Conservation (phyloP, 768 basidiomycete genomes). For the Mycena metata region DNA sequence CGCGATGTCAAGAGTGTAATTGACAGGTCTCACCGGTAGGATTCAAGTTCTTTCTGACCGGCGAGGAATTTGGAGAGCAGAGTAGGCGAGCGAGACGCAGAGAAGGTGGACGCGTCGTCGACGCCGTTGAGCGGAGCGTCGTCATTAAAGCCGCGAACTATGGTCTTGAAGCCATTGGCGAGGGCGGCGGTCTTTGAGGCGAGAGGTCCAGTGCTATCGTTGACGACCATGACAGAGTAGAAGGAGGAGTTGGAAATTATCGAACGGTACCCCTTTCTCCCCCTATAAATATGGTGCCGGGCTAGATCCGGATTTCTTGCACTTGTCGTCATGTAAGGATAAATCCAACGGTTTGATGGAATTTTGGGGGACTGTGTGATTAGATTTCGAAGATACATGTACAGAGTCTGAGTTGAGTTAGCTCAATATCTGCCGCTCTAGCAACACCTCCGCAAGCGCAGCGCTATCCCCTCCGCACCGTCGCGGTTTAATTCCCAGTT, state of each 20-base stretch:
- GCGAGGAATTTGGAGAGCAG: conserved; percentile 58
- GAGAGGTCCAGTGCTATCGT: conserved; percentile 12
- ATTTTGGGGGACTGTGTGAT: neutral
- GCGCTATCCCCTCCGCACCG: too few species aligned
- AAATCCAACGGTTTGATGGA: neutral
- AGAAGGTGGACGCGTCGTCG: conserved; percentile 1
- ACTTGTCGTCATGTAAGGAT: neutral
- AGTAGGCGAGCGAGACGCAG: conserved; percentile 21
- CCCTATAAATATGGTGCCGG: conserved; percentile 22
- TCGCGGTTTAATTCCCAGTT: too few species aligned
- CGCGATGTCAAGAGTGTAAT: conserved; percentile 10
- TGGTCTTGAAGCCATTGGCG: conserved; percentile 16
- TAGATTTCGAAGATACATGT: conserved; percentile 15
- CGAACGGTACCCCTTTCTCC: neutral
- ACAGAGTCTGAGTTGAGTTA: neutral
- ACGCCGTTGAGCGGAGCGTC: neutral
- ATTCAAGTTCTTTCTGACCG: conserved; percentile 65
- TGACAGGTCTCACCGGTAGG: conserved; percentile 61
- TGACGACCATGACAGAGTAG: conserved; percentile 26
- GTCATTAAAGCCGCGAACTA: neutral
- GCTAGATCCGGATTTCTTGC: conserved; percentile 22
- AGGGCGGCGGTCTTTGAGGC: conserved; percentile 3
- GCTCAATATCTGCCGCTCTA: neutral
- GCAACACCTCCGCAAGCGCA: neutral
- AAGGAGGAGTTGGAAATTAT: neutral